A percentile compares a stretch with the other conserved stretches of the same genome.
Evolutionary conservation across 257 asterid species (phyloP).

Genomic region (Nicotiana obtusifolia): DNA sequence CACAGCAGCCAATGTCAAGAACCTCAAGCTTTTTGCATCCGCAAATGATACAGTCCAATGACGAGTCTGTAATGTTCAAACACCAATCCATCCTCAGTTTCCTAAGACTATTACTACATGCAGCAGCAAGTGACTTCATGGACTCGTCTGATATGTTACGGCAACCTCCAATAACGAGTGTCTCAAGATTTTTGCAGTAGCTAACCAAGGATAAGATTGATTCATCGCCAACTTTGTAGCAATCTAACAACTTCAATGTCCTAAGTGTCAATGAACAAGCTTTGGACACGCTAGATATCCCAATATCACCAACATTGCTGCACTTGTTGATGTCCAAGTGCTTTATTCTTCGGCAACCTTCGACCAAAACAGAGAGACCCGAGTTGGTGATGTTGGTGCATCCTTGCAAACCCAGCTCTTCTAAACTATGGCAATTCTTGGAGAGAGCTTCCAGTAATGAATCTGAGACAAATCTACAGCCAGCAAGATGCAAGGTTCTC

Average conservation of each 20-base stretch:
- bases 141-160: constrained; percentile 61
- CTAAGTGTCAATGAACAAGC: constrained; percentile 59
- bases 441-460: constrained; percentile 57
- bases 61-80: constrained; percentile 55
- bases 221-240: constrained; percentile 70
- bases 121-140: constrained; percentile 53
- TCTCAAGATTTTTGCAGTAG: constrained; percentile 59
- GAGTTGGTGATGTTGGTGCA: constrained; percentile 68
- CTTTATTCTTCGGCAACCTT: constrained; percentile 68
- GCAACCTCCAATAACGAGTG: constrained; percentile 81
- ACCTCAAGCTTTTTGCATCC: constrained; percentile 74
- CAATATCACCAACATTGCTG: constrained; percentile 66
- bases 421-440: constrained; percentile 53
- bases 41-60: constrained; percentile 45
- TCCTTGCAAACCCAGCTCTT: constrained; percentile 70
- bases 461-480: constrained; percentile 77
- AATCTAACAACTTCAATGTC: constrained; percentile 69
- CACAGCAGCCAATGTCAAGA: constrained; percentile 90
- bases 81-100: constrained; percentile 97
- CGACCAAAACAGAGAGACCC: constrained; percentile 65
- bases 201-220: constrained; percentile 53
- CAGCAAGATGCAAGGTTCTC: constrained; percentile 55
- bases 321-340: constrained; percentile 74
- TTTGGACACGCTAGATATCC: constrained; percentile 48
- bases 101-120: constrained; percentile 53